These are phyloP conservation scores for Colletotrichum costaricense DNA, from an alignment of 2,329 filamentous ascomycete genomes.

Conservation along the genomic window DNA sequence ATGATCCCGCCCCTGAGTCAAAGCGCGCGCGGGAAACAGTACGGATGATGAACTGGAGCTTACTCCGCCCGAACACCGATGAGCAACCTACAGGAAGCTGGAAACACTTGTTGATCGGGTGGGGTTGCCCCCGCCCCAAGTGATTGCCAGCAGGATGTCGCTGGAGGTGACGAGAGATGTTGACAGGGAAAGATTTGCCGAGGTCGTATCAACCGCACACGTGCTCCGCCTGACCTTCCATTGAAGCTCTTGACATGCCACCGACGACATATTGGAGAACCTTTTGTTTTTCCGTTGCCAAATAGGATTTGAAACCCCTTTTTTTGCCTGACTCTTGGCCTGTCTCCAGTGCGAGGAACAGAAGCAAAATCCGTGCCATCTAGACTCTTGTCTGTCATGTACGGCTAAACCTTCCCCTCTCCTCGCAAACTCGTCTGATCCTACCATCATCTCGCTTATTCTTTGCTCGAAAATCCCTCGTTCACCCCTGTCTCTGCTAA, in stretches of 20 bases:
- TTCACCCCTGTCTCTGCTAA: not conserved
- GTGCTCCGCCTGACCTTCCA: conserved; percentile 24
- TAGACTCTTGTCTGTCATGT: not conserved
- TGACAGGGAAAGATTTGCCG: conserved; percentile 20
- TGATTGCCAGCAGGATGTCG: conserved; percentile 15
- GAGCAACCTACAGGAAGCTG: conserved; percentile 8
- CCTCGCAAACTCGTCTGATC: conserved; percentile 1
- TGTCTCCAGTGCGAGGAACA: not conserved
- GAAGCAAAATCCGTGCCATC: conserved; percentile 21
- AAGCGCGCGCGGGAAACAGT: conserved; percentile 17
- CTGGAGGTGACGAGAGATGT: not conserved
- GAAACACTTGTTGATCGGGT: conserved; percentile 12
- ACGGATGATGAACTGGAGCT: not conserved
- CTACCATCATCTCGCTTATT: conserved; percentile 21
- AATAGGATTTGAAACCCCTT: conserved; percentile 10
- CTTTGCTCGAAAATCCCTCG: conserved; percentile 31
- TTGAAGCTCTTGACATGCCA: conserved; percentile 10
- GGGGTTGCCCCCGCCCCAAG: conserved; percentile 8
- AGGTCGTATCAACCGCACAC: conserved; percentile 25
- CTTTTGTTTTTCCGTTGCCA: not conserved
- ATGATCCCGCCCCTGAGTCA: conserved; percentile 6
- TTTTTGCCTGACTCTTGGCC: conserved; percentile 22
- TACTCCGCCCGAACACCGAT: not conserved
- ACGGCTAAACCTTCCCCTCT: conserved; percentile 20
- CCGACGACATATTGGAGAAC: not conserved